These are phyloP conservation scores for Rhodosporidiobolus odoratus DNA, from an alignment of 768 basidiomycete genomes.

Conservation along the genomic window DNA sequence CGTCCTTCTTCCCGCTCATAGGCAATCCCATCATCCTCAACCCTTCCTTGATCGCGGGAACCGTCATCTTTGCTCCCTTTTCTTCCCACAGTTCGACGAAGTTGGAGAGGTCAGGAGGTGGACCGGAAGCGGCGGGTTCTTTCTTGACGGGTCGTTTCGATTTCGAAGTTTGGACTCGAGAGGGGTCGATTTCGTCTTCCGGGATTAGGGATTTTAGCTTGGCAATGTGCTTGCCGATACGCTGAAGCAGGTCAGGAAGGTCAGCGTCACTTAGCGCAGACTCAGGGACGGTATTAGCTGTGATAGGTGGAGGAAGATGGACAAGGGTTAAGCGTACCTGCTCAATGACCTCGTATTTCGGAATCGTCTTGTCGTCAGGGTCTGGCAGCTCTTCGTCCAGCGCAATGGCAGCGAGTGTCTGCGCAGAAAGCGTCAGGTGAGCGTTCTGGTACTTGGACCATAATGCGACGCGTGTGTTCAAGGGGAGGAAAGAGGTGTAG, in stretches of 20 bases:
- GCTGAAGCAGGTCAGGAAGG: conserved; percentile 1
- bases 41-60: conserved; percentile 12
- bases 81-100: background rate
- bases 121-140: background rate
- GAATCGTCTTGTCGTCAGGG: conserved; percentile 76
- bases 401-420: conserved; percentile 76
- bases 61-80: conserved; percentile 1
- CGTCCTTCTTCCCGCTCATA: conserved; percentile 19
- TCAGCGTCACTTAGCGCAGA: background rate
- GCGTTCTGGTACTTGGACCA: background rate
- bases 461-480: no score
- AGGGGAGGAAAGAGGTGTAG: no score
- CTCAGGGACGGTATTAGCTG: background rate
- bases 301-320: background rate
- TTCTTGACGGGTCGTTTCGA: conserved; percentile 8
- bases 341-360: conserved; percentile 70
- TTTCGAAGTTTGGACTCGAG: background rate
- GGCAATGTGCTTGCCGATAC: conserved; percentile 9
- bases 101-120: conserved; percentile 15
- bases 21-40: conserved; percentile 1
- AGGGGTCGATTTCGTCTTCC: conserved; percentile 10
- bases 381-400: conserved; percentile 77
- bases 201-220: conserved; percentile 15
- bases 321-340: conserved; percentile 53
- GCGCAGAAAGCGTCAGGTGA: conserved; percentile 44